Base-by-base conservation (phyloP, 2,329 filamentous ascomycete species). In the Pyrenophora tritici-repentis region DNA sequence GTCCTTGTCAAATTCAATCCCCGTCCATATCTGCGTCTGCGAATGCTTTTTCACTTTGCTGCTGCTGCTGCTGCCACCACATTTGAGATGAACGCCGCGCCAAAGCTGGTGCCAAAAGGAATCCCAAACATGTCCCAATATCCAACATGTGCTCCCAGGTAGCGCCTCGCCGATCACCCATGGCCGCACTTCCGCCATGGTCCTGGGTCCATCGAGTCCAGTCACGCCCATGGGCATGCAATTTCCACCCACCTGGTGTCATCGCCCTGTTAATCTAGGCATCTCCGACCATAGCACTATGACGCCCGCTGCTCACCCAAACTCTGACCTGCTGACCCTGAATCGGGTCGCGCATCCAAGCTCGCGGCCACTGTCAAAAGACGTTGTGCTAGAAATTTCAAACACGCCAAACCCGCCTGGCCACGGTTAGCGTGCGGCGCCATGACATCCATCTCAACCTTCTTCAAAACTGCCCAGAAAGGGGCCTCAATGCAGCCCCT, bases 401-500 rank as follows among this genome's bases (percentile, higher is more conserved):
- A 62, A 59, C 53, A 57, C 46, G 39, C 59, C 57, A 59, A 47
- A 51, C 59, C 42, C 18, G 39, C 41, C 44, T 35, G 43, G 35
- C 26, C 42, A 26, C 20, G 16, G 18, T 44, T 64, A 61, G 59
- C 43, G 56, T 35, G 49, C 53, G 53, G 53, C 61, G 57, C 63
- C 61, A 56, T 60, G 51, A 47, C 58, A 50, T 56, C 42, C 46
- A 49, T 50, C 60, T 55, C 47, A 50, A 60, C 56, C 55, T 62
- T 62, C 59, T 48, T 56, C 63, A 32, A 31, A 48, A n/a, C 39
- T 32, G 40, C 17, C 32, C 29, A 20, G 8, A 70, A 64, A 68
- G 63, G 68, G 69, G 70, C 61, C 67, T 47, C 54, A 34, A n/a
- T 50, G 45, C 44, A 60, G 59, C 61, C 65, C 60, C 56, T 65